Percentiles rank a stretch among this genome's conserved stretches.
Evolutionary conservation across 1,284 basidiomycete genomes (phyloP).

Genomic region (Rhizoctonia solani): DNA sequence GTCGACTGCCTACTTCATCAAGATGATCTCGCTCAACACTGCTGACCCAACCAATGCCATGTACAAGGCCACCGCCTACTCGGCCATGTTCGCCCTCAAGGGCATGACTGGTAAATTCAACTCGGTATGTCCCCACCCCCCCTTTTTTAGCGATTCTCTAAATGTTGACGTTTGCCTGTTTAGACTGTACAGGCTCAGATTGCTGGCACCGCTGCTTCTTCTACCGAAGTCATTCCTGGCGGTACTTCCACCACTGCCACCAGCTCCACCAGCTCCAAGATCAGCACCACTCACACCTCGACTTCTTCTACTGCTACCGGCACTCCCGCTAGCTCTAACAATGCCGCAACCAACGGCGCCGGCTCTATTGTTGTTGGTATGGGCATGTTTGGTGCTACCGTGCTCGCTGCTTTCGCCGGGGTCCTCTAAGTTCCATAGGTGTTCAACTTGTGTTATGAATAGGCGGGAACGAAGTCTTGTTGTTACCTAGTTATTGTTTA

Average conservation of each 20-base stretch:
- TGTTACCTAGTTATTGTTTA: not conserved
- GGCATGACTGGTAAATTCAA: conserved; percentile 41
- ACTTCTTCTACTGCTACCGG: not conserved
- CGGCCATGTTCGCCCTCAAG: conserved; percentile 46
- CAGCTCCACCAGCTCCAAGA: not conserved
- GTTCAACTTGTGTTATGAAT: not conserved
- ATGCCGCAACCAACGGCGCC: conserved; percentile 39
- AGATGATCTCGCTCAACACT: conserved; percentile 44
- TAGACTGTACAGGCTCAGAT: conserved; percentile 38
- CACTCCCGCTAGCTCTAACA: not conserved
- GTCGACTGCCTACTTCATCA: conserved; percentile 39
- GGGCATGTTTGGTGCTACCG: conserved; percentile 25
- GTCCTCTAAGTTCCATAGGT: conserved; percentile 5
- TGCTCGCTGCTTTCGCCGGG: conserved; percentile 14
- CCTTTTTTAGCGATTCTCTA: not conserved
- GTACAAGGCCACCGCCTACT: conserved; percentile 49
- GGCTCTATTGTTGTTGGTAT: conserved; percentile 6
- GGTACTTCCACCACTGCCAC: not conserved
- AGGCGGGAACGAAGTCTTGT: conserved; percentile 5
- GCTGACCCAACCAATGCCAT: conserved; percentile 42
- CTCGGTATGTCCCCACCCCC: not conserved
- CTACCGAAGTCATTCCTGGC: not conserved
- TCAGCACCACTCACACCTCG: not conserved
- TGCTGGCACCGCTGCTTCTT: conserved; percentile 31
- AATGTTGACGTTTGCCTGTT: not conserved